phyloP scores from a whole-genome alignment of 306 rosid genomes.

The Albizia julibrissin region DNA sequence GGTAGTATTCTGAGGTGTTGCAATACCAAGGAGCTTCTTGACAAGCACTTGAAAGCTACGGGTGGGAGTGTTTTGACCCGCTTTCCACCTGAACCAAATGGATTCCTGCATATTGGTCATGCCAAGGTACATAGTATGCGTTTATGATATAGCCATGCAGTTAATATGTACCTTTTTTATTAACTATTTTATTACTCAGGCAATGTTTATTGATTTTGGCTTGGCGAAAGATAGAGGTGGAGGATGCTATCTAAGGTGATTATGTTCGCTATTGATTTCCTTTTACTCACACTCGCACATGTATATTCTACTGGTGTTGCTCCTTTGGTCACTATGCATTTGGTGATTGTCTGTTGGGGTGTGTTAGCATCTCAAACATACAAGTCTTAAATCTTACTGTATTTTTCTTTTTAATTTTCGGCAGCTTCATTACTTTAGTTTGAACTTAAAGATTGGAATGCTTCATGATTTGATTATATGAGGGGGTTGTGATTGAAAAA shows the following conservation, averaged over 20 bases:
- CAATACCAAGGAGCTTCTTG: slow-evolving; percentile 79
- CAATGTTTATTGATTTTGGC: slow-evolving; percentile 97
- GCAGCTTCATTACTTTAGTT: too few relatives aligned
- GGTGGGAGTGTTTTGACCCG: slow-evolving; percentile 86
- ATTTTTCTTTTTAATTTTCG: background rate
- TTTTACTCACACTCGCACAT: background rate
- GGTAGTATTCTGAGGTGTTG: slow-evolving; percentile 88
- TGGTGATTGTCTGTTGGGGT: slow-evolving; percentile 19
- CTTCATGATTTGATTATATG: background rate
- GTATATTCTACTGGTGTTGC: background rate
- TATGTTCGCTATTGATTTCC: background rate
- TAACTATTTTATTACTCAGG: slow-evolving; percentile 49
- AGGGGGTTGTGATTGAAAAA: background rate
- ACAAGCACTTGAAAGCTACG: slow-evolving; percentile 71
- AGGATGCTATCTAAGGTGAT: slow-evolving; percentile 84
- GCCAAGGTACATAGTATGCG: slow-evolving; percentile 69
- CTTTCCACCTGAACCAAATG: slow-evolving; percentile 99
- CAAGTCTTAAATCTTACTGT: background rate
- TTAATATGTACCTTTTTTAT: background rate
- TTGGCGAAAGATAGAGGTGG: slow-evolving; percentile 95
- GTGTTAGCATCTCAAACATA: slow-evolving; percentile 16
- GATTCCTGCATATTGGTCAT: slow-evolving; percentile 96
- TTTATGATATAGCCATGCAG: slow-evolving; percentile 7
- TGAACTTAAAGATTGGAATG: background rate
- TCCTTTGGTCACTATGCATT: slow-evolving; percentile 8